Conservation (phyloP, 441 rosid genomes). For the Rhodomyrtus psidioides region DNA sequence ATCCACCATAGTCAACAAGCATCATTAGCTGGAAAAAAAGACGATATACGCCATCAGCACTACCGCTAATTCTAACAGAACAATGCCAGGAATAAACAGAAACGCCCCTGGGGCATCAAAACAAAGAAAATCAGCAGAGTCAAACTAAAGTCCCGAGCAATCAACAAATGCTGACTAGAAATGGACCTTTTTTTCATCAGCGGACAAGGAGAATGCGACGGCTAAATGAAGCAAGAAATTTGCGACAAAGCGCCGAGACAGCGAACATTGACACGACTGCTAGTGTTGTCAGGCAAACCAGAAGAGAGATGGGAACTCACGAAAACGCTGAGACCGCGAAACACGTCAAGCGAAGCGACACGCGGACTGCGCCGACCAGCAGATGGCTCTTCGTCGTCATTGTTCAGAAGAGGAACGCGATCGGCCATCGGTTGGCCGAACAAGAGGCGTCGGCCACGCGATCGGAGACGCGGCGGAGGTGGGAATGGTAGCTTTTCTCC, state of each 20-base stretch:
- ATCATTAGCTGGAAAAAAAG: constrained; percentile 8
- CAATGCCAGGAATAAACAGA: background rate
- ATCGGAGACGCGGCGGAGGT: background rate
- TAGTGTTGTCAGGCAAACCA: background rate
- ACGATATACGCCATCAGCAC: background rate
- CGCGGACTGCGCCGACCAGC: background rate
- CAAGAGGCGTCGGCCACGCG: background rate
- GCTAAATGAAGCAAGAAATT: background rate
- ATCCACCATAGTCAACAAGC: constrained; percentile 11
- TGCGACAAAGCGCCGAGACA: background rate
- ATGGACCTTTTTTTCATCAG: background rate
- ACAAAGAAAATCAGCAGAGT: background rate
- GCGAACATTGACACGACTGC: background rate
- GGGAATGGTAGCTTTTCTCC: background rate
- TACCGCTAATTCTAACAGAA: background rate
- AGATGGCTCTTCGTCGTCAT: background rate
- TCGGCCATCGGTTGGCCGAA: constrained; percentile 2
- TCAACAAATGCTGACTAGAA: background rate
- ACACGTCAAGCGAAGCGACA: constrained; percentile 9
- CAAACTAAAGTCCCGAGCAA: background rate
- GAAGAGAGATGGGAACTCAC: background rate
- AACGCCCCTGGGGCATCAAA: background rate
- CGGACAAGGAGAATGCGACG: background rate
- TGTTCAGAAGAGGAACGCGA: background rate
- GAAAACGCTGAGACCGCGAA: constrained; percentile 13